A percentile compares a stretch with the other conserved stretches of the same genome.
Evolutionary conservation across 2,329 filamentous ascomycete species (phyloP).

Genomic region (Didymosphaeria variabile): DNA sequence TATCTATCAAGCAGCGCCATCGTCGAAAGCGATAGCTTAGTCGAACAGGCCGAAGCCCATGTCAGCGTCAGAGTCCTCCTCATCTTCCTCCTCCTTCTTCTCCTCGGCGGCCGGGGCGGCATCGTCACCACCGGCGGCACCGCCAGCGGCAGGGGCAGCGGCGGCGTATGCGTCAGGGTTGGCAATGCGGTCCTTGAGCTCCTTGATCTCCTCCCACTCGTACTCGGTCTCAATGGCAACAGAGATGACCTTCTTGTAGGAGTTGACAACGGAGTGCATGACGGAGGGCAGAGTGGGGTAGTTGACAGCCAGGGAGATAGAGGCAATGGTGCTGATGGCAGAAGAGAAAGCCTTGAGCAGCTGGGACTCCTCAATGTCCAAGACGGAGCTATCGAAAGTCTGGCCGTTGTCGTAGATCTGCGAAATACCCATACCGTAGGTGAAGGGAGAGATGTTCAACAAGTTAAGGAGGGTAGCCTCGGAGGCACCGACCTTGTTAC

Average conservation of each 20-base stretch:
- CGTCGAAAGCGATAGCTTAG: constrained; percentile 48
- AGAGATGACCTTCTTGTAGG: constrained; percentile 95
- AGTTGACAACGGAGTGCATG: constrained; percentile 95
- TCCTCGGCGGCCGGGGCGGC: constrained; percentile 41
- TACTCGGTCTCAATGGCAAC: constrained; percentile 90
- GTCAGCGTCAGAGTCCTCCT: constrained; percentile 65
- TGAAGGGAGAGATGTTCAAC: constrained; percentile 89
- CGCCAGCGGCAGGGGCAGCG: constrained; percentile 71
- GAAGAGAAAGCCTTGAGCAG: constrained; percentile 83
- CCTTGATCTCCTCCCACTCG: constrained; percentile 93
- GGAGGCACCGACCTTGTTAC: constrained; percentile 94
- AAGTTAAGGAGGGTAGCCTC: constrained; percentile 99
- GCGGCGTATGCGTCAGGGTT: constrained; percentile 97
- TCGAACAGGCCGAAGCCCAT: constrained; percentile 66
- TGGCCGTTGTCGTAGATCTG: constrained; percentile 99
- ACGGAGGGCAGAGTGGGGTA: constrained; percentile 97
- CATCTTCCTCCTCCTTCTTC: constrained; percentile 59
- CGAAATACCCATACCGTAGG: constrained; percentile 91
- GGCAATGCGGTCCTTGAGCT: constrained; percentile 99
- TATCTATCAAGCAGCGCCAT: constrained; percentile 32
- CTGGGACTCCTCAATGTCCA: constrained; percentile 95
- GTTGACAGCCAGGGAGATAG: constrained; percentile 89
- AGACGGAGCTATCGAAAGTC: constrained; percentile 82
- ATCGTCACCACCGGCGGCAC: constrained; percentile 61
- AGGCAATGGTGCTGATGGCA: constrained; percentile 86